Conservation (phyloP, 192 early-diverging fungal species). For the Linnemannia zychae region DNA sequence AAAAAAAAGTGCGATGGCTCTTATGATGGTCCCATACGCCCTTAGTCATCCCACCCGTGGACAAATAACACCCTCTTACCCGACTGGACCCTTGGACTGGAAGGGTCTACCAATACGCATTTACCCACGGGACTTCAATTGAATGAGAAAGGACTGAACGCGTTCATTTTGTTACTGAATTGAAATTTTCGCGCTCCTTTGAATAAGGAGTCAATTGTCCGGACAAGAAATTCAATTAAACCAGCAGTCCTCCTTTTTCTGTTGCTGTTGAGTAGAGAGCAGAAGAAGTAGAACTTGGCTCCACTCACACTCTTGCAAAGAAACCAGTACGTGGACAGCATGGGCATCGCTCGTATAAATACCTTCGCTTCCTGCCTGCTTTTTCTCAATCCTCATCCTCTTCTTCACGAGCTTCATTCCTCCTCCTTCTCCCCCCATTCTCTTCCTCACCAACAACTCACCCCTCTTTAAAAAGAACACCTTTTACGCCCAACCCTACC, state of each 20-base stretch:
- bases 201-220: neutral
- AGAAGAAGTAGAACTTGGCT: neutral
- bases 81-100: neutral
- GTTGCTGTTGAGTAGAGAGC: too few relatives aligned
- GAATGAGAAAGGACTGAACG: neutral
- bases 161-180: neutral
- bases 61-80: neutral
- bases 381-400: slow-evolving; percentile 8
- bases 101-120: neutral
- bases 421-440: neutral
- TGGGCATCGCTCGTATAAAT: slow-evolving; percentile 6
- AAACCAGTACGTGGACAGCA: neutral
- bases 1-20: neutral
- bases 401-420: slow-evolving; percentile 9
- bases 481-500: neutral
- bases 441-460: neutral
- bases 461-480: neutral
- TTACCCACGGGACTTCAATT: neutral
- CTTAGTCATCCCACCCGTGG: slow-evolving; percentile 8
- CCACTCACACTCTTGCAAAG: neutral
- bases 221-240: neutral
- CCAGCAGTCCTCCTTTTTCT: neutral
- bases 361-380: neutral
- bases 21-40: neutral
- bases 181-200: neutral